phyloP scores from a whole-genome alignment of 805 yeast genomes.

The Candida pseudofarinosa region DNA sequence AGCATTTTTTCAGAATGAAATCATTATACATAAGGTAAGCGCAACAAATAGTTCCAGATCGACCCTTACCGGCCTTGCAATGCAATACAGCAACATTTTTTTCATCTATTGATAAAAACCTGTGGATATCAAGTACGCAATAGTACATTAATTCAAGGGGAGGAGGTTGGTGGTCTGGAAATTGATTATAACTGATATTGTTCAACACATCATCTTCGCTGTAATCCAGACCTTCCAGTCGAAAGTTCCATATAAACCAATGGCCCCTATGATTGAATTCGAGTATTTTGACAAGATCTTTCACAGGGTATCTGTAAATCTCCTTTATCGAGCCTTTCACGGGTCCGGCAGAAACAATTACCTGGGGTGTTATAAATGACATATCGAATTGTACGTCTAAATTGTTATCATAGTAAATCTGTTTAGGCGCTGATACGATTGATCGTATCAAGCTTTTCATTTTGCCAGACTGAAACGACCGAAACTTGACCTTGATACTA shows the following conservation, averaged over 20 bases:
- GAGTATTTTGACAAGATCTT: conserved; percentile 48
- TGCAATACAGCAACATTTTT: conserved; percentile 65
- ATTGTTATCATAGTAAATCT: conserved; percentile 12
- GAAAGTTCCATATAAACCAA: conserved; percentile 75
- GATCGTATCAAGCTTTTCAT: conserved; percentile 14
- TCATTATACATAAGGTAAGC: conserved; percentile 59
- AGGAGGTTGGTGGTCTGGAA: conserved; percentile 78
- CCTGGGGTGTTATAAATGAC: conserved; percentile 57
- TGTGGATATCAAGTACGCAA: conserved; percentile 42
- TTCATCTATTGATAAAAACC: conserved; percentile 30
- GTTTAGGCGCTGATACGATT: conserved; percentile 12
- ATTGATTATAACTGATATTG: conserved; percentile 46
- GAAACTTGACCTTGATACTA: no score
- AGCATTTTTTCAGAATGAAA: neutral
- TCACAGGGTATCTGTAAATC: conserved; percentile 50
- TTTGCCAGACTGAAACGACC: neutral
- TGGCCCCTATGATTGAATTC: conserved; percentile 42
- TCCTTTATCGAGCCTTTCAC: conserved; percentile 40
- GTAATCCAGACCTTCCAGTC: conserved; percentile 50
- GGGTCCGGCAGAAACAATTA: conserved; percentile 79
- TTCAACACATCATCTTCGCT: conserved; percentile 33
- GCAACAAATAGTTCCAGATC: conserved; percentile 75
- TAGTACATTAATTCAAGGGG: conserved; percentile 49
- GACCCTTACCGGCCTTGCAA: conserved; percentile 89
- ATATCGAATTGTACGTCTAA: conserved; percentile 49